Base-by-base conservation (phyloP, 2,329 filamentous ascomycete species). In the Paracamarosporium sp. region DNA sequence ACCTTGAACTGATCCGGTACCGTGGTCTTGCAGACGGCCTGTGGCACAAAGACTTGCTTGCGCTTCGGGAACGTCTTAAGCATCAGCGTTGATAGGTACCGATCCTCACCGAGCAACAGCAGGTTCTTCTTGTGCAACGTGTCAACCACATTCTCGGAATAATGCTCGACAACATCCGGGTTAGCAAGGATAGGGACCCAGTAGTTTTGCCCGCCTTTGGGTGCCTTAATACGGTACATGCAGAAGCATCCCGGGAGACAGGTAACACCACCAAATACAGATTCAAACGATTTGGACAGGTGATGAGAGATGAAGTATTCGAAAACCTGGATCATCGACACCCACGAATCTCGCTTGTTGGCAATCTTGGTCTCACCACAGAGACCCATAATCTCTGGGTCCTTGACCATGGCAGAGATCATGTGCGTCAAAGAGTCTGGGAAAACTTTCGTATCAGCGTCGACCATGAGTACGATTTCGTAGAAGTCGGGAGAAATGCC, bases 181-280 rank as follows among this genome's bases (percentile, higher is more conserved):
- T 99, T 99, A 67, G 95, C 95, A 63, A 99, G 86, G 71, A 99
- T 98, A 7, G 95, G 95, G 24, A 99, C 95, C 95, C 95, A 99
- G 81, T 98, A 99, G 82, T 99, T 98, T 76, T 98, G 93, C 25
- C 91, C 94, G 64, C 95, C 95, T 81, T 99, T 99, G 59, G 95
- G 96, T 28, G 95, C 91, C 81, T 99, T 99, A 86, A 99, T 98
- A 72, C 95, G 91, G 82, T 99, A 99, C 96, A 99, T 99, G 85
- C 93, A 97, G 88, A 99, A 99, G 83, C 95, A 99, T 64, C 95
- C 95, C 15, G 95, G 95, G 67, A 99, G 84, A 84, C 95, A 99
- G 63, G 95, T 99, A 60, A 99, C 95, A 90, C 95, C 95, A 80
- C 95, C 95, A 78, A 99, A 99, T 65, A 97, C 91, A 1, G 93